A percentile compares a stretch with the other conserved stretches of the same genome.
These are phyloP conservation scores for Kalanchoe fedtschenkoi DNA, from an alignment of 164 flowering plant species.

Conservation along the genomic window DNA sequence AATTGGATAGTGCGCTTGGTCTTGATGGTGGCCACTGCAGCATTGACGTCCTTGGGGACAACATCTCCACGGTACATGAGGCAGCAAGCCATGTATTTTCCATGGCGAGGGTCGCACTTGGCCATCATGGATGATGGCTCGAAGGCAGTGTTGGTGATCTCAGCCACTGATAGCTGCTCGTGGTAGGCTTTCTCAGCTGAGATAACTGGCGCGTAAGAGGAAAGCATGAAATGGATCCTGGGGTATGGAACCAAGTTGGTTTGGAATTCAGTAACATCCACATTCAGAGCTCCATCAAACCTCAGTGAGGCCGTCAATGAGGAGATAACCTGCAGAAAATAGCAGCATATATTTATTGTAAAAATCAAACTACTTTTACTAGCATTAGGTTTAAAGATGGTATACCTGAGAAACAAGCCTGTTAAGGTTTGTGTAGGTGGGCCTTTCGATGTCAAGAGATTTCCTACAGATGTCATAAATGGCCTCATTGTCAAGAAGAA, in stretches of 20 bases:
- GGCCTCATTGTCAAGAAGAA: too few species aligned
- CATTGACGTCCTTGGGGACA: constrained; percentile 58
- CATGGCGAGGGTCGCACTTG: too few species aligned
- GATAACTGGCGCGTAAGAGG: constrained; percentile 58
- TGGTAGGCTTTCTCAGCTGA: too few species aligned
- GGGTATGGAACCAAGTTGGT: constrained; percentile 58
- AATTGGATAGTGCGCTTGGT: too few species aligned
- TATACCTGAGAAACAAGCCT: constrained; percentile 50
- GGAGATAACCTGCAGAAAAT: constrained; percentile 38
- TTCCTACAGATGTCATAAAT: too few species aligned
- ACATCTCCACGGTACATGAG: constrained; percentile 67
- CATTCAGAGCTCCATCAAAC: constrained; percentile 55
- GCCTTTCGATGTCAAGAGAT: too few species aligned
- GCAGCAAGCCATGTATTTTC: too few species aligned
- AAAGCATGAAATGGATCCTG: constrained; percentile 63
- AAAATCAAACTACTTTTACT: too few species aligned
- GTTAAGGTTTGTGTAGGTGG: constrained; percentile 53
- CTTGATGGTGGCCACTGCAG: too few species aligned
- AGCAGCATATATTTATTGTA: background rate
- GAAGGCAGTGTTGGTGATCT: constrained; percentile 53
- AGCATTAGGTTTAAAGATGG: too few species aligned
- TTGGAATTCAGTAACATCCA: constrained; percentile 50
- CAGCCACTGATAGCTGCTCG: constrained; percentile 55
- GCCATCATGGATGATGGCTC: too few species aligned
- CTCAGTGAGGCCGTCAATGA: constrained; percentile 53